Evolutionary conservation across 1,139 yeast species (phyloP).

Genomic region (Blastobotrys malaysiensis): DNA sequence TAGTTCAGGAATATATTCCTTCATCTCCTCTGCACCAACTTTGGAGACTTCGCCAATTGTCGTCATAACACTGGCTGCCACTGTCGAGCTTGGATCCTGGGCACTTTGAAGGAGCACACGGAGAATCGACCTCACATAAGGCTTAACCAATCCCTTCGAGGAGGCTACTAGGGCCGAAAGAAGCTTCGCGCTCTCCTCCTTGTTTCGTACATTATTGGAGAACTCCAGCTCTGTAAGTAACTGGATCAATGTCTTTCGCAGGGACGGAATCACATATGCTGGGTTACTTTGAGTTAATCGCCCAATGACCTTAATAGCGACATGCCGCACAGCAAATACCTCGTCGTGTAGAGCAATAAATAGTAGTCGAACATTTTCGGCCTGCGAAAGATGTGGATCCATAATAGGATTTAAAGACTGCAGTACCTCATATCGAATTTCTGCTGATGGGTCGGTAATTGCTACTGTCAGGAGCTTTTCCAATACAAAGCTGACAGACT

Average conservation of each 20-base stretch:
- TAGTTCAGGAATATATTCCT: constrained; percentile 61
- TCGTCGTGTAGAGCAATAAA: constrained; percentile 93
- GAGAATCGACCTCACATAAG: constrained; percentile 85
- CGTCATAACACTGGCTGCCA: constrained; percentile 76
- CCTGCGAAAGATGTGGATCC: constrained; percentile 91
- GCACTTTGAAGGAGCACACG: constrained; percentile 78
- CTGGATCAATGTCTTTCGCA: constrained; percentile 81
- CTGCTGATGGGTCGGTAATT: constrained; percentile 86
- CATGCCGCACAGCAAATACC: constrained; percentile 72
- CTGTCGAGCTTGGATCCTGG: constrained; percentile 62
- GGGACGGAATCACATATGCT: constrained; percentile 89
- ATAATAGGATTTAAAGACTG: constrained; percentile 66
- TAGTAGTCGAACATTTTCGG: constrained; percentile 77
- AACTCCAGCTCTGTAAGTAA: constrained; percentile 78
- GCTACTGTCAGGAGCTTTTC: constrained; percentile 76
- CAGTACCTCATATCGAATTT: constrained; percentile 75
- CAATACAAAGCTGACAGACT: constrained; percentile 79
- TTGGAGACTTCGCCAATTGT: constrained; percentile 89
- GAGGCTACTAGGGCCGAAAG: constrained; percentile 69
- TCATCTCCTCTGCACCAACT: constrained; percentile 83
- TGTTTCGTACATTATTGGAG: constrained; percentile 66
- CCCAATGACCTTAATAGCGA: constrained; percentile 77
- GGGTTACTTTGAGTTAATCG: constrained; percentile 83
- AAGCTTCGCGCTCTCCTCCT: constrained; percentile 81
- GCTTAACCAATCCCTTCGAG: constrained; percentile 75